These are phyloP conservation scores for Heliamphora pulchella DNA, from an alignment of 179 eudicot species.

Conservation along the genomic window DNA sequence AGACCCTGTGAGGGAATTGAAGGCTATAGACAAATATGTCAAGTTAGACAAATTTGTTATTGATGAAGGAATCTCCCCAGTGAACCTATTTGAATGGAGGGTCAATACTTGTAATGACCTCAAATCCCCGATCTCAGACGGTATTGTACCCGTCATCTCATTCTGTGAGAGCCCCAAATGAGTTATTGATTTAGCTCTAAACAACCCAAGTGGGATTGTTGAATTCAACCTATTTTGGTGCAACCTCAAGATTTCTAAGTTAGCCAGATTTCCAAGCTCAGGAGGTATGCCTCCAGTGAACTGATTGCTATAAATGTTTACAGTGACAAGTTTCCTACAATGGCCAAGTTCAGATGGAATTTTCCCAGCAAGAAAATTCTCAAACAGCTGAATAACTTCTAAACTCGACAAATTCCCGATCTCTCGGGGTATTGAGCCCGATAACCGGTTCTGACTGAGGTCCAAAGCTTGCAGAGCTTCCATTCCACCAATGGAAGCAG, in stretches of 20 bases:
- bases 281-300: conserved; percentile 58
- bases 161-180: conserved; percentile 57
- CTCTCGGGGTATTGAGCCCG: conserved; percentile 41
- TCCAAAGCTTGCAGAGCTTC: conserved; percentile 32
- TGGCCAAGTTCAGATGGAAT: conserved; percentile 48
- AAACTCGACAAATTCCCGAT: conserved; percentile 44
- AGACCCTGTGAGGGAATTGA: conserved; percentile 56
- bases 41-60: conserved; percentile 49
- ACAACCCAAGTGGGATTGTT: conserved; percentile 48
- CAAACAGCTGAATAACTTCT: conserved; percentile 30
- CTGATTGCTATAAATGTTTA: conserved; percentile 42
- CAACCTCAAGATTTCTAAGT: conserved; percentile 40
- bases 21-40: conserved; percentile 49
- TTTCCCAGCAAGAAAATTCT: conserved; percentile 36
- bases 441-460: conserved; percentile 33
- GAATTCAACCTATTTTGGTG: conserved; percentile 50
- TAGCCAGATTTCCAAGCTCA: conserved; percentile 51
- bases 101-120: conserved; percentile 48
- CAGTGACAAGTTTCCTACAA: conserved; percentile 42
- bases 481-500: conserved; percentile 46
- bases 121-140: conserved; percentile 43
- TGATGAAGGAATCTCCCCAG: conserved; percentile 59
- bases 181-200: conserved; percentile 43
- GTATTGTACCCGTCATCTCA: conserved; percentile 48
- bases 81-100: conserved; percentile 55